Percentiles rank a stretch among this genome's conserved stretches.
Conservation (phyloP, 441 rosid species). For the Pelargonium australe region DNA sequence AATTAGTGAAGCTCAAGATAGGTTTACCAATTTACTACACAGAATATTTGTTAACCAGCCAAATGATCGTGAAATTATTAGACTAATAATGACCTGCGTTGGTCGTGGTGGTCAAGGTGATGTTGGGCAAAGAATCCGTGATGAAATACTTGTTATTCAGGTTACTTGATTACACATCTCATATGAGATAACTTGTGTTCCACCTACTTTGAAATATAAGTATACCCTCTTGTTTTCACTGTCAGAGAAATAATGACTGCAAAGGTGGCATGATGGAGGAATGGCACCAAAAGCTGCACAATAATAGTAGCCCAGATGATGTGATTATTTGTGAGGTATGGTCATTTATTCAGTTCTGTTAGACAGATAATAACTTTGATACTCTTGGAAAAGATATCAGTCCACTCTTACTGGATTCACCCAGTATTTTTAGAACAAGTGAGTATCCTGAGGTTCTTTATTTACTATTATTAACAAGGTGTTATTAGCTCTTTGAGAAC, state of each 20-base stretch:
- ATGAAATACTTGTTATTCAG: constrained; percentile 64
- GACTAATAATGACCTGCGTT: constrained; percentile 51
- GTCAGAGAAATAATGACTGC: constrained; percentile 61
- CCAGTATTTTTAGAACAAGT: background rate
- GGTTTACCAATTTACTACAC: constrained; percentile 49
- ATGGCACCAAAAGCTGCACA: constrained; percentile 78
- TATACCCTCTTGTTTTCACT: constrained; percentile 13
- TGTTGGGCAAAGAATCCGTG: constrained; percentile 70
- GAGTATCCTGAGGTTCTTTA: background rate
- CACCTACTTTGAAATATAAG: constrained; percentile 8
- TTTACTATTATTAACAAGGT: background rate
- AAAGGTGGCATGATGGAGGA: constrained; percentile 76
- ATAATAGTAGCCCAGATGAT: constrained; percentile 66
- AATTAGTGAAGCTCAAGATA: constrained; percentile 68
- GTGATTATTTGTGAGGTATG: constrained; percentile 67
- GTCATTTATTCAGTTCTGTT: constrained; percentile 14
- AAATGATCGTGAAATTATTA: constrained; percentile 43
- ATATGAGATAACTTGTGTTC: constrained; percentile 15
- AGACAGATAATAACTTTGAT: constrained; percentile 1
- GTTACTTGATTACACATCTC: constrained; percentile 22
- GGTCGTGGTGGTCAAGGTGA: constrained; percentile 73
- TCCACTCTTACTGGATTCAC: background rate
- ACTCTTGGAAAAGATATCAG: background rate
- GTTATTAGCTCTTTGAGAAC: background rate
- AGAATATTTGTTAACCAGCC: constrained; percentile 45